Percentiles rank a stretch among this genome's conserved stretches.
phyloP scores from a whole-genome alignment of 2,329 filamentous ascomycete species.

The Atkinsonella hypoxylon region DNA sequence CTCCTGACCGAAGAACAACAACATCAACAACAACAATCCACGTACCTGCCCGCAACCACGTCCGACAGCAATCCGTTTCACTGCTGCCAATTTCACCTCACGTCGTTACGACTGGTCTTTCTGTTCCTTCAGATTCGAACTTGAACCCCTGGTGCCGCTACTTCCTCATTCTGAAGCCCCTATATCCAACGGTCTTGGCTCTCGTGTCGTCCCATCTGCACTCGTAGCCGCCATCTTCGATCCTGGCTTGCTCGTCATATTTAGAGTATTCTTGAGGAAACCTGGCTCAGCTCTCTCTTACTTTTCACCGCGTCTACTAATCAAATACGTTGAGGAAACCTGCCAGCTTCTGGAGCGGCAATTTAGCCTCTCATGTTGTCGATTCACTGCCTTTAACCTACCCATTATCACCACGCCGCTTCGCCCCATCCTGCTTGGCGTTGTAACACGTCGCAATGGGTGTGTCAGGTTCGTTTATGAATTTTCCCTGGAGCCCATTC shows the following conservation, averaged over 20 bases:
- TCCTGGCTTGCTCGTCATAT: neutral
- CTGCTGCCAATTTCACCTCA: neutral
- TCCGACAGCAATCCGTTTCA: neutral
- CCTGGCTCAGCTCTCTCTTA: neutral
- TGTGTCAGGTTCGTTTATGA: slow-evolving; percentile 20
- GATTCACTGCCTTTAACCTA: neutral
- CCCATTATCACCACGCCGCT: neutral
- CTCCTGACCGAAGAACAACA: neutral
- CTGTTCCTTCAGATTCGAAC: neutral
- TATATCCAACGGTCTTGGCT: neutral
- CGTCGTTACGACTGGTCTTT: neutral
- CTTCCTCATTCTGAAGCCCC: neutral
- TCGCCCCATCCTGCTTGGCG: neutral
- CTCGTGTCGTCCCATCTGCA: neutral
- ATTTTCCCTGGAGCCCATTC: neutral
- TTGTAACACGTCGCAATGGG: slow-evolving; percentile 18
- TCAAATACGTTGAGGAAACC: neutral
- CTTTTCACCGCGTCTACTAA: neutral
- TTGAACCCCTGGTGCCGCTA: neutral
- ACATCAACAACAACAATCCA: neutral
- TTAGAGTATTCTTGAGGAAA: neutral
- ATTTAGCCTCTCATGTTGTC: neutral
- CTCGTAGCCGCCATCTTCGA: neutral
- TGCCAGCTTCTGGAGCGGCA: neutral
- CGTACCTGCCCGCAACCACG: neutral